These are phyloP conservation scores for Ceratocystis harringtonii DNA, from an alignment of 2,329 filamentous ascomycete species.

Conservation along the genomic window DNA sequence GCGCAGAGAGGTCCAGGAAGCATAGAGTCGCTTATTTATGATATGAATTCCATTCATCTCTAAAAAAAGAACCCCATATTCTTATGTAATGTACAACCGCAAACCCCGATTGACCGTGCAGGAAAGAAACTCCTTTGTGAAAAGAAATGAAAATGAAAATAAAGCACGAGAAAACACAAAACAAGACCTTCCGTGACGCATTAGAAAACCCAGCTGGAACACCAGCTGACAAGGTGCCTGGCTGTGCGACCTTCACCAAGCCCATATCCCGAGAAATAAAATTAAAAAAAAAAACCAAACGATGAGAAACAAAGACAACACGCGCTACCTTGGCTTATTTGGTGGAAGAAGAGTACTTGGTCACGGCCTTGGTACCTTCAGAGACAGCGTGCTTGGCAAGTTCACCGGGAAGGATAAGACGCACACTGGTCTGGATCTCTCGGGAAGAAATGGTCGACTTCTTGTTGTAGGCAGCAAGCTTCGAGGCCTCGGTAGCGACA, in stretches of 20 bases:
- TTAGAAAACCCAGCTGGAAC: slow-evolving; percentile 45
- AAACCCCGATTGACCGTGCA: slow-evolving; percentile 53
- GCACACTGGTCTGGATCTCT: slow-evolving; percentile 97
- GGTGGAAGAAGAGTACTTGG: slow-evolving; percentile 99
- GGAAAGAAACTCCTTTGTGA: slow-evolving; percentile 44
- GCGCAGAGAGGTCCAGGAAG: neutral
- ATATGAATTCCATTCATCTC: slow-evolving; percentile 47
- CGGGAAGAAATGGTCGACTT: slow-evolving; percentile 99
- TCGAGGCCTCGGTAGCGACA: slow-evolving; percentile 94
- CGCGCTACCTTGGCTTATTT: slow-evolving; percentile 51
- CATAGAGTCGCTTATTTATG: slow-evolving; percentile 23
- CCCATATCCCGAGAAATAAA: slow-evolving; percentile 42
- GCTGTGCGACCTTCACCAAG: slow-evolving; percentile 37
- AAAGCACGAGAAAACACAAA: slow-evolving; percentile 23
- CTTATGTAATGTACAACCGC: slow-evolving; percentile 58
- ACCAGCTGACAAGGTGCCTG: slow-evolving; percentile 18
- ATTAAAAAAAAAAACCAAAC: slow-evolving; percentile 36
- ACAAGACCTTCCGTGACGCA: slow-evolving; percentile 60
- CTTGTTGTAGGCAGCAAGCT: slow-evolving; percentile 99
- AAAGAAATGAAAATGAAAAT: slow-evolving; percentile 21
- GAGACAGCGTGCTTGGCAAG: slow-evolving; percentile 99
- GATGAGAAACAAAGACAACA: slow-evolving; percentile 31
- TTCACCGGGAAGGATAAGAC: slow-evolving; percentile 94
- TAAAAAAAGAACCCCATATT: slow-evolving; percentile 37
- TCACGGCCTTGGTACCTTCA: slow-evolving; percentile 98